Percentiles rank a stretch among this genome's conserved stretches.
Conservation (phyloP, 306 rosid genomes). For the Gillenia trifoliata region DNA sequence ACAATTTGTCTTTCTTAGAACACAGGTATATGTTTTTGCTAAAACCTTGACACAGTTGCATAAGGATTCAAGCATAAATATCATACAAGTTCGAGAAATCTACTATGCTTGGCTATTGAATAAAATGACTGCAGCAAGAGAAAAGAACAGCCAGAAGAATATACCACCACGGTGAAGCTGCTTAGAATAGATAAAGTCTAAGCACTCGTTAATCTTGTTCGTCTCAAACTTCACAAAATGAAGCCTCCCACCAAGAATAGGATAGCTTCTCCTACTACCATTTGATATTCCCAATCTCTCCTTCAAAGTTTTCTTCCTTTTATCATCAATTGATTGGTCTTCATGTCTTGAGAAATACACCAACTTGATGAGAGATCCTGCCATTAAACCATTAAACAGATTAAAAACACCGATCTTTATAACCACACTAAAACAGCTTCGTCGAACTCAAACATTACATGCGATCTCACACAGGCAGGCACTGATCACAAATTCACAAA, state of each 20-base stretch:
- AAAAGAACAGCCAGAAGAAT: background rate
- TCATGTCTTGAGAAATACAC: conserved; percentile 95
- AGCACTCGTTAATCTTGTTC: conserved; percentile 81
- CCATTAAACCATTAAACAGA: conserved; percentile 9
- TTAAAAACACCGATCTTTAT: background rate
- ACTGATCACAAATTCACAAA: background rate
- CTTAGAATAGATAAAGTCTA: conserved; percentile 88
- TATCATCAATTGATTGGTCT: conserved; percentile 57
- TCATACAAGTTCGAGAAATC: background rate
- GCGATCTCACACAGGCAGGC: background rate
- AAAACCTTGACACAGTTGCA: background rate
- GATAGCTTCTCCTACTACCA: conserved; percentile 80
- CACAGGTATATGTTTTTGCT: background rate
- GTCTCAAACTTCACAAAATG: conserved; percentile 99
- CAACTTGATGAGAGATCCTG: conserved; percentile 96
- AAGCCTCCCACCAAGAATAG: conserved; percentile 97
- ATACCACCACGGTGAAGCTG: conserved; percentile 90
- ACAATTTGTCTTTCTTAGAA: background rate
- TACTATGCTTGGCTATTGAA: background rate
- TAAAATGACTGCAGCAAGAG: background rate
- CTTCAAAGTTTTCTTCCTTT: conserved; percentile 63
- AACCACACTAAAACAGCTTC: background rate
- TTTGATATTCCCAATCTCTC: conserved; percentile 70
- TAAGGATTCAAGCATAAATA: background rate
- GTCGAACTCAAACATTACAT: background rate